phyloP scores from a whole-genome alignment of 352 stramenopile species.

The Globisporangium paroecandrum region DNA sequence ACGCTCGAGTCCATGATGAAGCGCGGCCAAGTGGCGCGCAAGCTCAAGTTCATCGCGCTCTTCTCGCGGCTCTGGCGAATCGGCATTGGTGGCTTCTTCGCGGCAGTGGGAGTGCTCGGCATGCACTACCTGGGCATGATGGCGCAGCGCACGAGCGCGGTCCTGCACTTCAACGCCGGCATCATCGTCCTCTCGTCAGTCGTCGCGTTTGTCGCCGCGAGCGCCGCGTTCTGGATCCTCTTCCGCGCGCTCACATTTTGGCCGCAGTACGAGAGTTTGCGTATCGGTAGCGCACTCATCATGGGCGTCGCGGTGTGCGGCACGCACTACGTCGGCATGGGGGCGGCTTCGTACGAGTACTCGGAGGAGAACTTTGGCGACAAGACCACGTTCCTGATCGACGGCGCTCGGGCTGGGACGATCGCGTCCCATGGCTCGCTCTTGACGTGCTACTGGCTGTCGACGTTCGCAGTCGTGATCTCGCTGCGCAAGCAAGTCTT shows the following conservation, averaged over 20 bases:
- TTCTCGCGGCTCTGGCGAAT: slow-evolving; percentile 60
- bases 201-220: slow-evolving; percentile 57
- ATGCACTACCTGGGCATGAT: slow-evolving; percentile 82
- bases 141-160: slow-evolving; percentile 41
- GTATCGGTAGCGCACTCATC: slow-evolving; percentile 48
- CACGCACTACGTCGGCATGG: slow-evolving; percentile 60
- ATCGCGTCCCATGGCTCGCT: slow-evolving; percentile 47
- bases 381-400: slow-evolving; percentile 27
- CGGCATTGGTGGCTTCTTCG: slow-evolving; percentile 41
- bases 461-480: slow-evolving; percentile 19
- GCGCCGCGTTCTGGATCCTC: slow-evolving; percentile 65
- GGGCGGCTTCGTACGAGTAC: slow-evolving; percentile 36
- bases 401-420: slow-evolving; percentile 26
- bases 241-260: slow-evolving; percentile 67
- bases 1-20: slow-evolving; percentile 47
- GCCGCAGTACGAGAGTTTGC: slow-evolving; percentile 45
- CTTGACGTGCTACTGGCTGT: slow-evolving; percentile 59
- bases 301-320: slow-evolving; percentile 68
- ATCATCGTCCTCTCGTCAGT: slow-evolving; percentile 45
- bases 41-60: slow-evolving; percentile 56
- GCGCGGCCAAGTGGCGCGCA: slow-evolving; percentile 35
- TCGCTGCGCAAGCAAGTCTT: slow-evolving; percentile 14
- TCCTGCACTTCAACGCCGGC: slow-evolving; percentile 36
- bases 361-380: slow-evolving; percentile 27
- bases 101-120: slow-evolving; percentile 54